Base-by-base conservation (phyloP, 139 green algal species). In the Spirogloea muscicola region DNA sequence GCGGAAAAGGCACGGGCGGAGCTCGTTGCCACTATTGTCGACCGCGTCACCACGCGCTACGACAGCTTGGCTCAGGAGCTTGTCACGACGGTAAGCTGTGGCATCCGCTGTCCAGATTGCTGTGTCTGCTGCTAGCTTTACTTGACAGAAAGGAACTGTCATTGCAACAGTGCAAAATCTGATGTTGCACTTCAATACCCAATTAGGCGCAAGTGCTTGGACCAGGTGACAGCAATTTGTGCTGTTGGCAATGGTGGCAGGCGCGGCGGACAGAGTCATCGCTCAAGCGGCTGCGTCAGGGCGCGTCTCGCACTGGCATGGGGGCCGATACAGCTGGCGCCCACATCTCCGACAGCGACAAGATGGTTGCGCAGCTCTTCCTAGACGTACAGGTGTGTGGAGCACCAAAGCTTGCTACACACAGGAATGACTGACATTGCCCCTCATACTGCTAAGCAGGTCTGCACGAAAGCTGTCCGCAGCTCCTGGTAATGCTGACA, bases 341-440 rank as follows among this genome's bases (percentile, higher is more conserved):
- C 1, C 67, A 37, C 39, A 80, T 93, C 75, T 89, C 86, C 1
- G 92, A 96, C 82, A 90, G 85, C 4, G 92, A 97, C 60, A 95
- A 97, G 82, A 93, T 97, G 66, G 84, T 75, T 0, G 67, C 86
- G 2, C 82, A 87, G 61, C 49, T 87, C 21, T 44, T 79, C 31
- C 51, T 86, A 1, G 82, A 85, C 58, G 79, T 81, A 7, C 61
- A 81, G 49, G 71, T 76, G 38, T 10, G 37, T 10, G 37, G 21
- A 21, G 21, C 49, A 7, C 25, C 25, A 21, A 31, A 38, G 41
- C 31, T 73, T 10, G 25, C 46, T 29, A 10, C 13, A 61, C 43
- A 49, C 40, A 51, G 42, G 64, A 59, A 29, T 25, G 7, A 70
- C 33, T 34, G 16, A 9, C n/a, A n/a, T 70, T 63, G 10, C 16